Percentiles rank a stretch among this genome's conserved stretches.
Evolutionary conservation across 371 early-diverging fungal genomes (phyloP).

Genomic region (Batkoa obscura): DNA sequence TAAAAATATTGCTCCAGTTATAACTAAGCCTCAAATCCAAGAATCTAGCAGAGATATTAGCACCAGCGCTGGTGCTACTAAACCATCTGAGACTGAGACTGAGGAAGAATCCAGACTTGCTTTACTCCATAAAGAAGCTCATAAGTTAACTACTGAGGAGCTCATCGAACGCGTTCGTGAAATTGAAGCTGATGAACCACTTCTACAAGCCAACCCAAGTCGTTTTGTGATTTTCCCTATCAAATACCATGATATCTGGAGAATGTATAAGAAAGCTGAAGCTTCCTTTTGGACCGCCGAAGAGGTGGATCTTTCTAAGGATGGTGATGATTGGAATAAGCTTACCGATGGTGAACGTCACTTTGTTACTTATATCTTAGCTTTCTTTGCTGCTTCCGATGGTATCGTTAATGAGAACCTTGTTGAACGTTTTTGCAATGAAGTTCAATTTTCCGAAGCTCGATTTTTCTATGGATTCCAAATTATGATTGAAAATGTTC

Average conservation of each 20-base stretch:
- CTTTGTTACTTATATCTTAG: conserved; percentile 95
- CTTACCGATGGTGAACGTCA: conserved; percentile 84
- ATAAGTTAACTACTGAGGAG: no score
- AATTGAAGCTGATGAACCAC: conserved; percentile 14
- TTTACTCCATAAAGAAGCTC: no score
- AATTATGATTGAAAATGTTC: conserved; percentile 99
- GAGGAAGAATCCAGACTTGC: no score
- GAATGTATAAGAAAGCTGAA: conserved; percentile 98
- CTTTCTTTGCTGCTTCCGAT: conserved; percentile 99
- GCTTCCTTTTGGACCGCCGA: conserved; percentile 99
- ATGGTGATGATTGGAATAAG: conserved; percentile 82
- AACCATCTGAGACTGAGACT: no score
- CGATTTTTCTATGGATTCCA: conserved; percentile 99
- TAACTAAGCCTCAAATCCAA: no score
- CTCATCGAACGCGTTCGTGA: no score
- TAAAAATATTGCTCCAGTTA: no score
- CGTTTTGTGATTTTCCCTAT: conserved; percentile 93
- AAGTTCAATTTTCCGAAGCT: conserved; percentile 97
- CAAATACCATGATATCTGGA: conserved; percentile 93
- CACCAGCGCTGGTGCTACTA: no score
- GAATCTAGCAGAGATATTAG: no score
- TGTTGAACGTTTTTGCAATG: conserved; percentile 88
- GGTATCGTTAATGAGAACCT: conserved; percentile 99
- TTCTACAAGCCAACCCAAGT: conserved; percentile 44
- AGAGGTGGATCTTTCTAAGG: conserved; percentile 96